Base-by-base conservation (phyloP, 1,284 basidiomycete species). In the Pseudozyma flocculosa region DNA sequence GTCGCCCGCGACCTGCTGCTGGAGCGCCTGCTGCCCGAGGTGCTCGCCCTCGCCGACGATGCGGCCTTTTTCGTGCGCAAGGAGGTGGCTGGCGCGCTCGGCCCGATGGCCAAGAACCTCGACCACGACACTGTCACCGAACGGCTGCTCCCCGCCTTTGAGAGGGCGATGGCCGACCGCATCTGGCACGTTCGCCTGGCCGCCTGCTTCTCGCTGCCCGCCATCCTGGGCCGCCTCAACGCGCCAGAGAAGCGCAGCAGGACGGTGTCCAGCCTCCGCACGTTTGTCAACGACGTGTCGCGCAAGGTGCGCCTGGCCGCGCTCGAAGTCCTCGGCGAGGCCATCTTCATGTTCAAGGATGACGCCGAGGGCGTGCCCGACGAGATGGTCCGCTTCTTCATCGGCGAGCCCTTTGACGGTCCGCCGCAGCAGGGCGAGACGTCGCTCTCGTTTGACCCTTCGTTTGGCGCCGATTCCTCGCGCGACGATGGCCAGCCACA, bases 101-200 rank as follows among this genome's bases (percentile, higher is more conserved):
- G 90, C 0, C 88, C 87, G 3, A 81, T 97, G 46, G 89, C 90
- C 17, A 93, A 93, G 79, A 85, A 88, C 32, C 86, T 91, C 15
- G 85, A 88, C 10, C 80, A 84, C 38, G 88, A 90, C 70, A 78
- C 88, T 22, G 83, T 92, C 24, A 72, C 82, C 23, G 80, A 81
- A 23, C 52, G 30, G 14, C 48, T 68, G 26, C 50, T 94, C 37
- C 88, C 90, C 1, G 80, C 92, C 1, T 89, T 93, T 72, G 84
- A 90, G 70, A 75, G 76, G 10, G 83, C 92, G 50, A 83, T 86
- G 45, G 80, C 81, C 53, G 93, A 96, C 79, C 68, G 84, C 19
- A 83, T 85, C 18, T 88, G 87, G 83, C 87, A 92, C 53, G 93
- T 97, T 42, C 86, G 92, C 23, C 89, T 94, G 78, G 91, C 92